These are phyloP conservation scores for Rhizopus delemar DNA, from an alignment of 371 early-diverging fungal genomes.

Conservation along the genomic window DNA sequence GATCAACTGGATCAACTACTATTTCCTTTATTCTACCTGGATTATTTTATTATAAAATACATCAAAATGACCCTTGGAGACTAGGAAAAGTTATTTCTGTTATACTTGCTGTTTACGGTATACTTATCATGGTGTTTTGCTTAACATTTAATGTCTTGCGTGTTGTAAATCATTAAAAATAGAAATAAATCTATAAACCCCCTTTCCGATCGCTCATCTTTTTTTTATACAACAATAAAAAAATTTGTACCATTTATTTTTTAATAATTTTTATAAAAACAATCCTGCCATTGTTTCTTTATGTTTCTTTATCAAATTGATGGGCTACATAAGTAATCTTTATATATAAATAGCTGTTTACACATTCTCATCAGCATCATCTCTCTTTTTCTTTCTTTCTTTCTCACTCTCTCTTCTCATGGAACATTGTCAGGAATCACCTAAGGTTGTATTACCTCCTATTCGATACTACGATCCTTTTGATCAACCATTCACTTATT, in stretches of 20 bases:
- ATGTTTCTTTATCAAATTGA: no score
- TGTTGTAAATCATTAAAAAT: conserved; percentile 5
- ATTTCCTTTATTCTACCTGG: conserved; percentile 98
- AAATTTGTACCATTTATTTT: no score
- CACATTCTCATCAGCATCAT: background rate
- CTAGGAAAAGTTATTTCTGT: conserved; percentile 54
- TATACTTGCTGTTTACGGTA: conserved; percentile 58
- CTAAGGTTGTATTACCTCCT: background rate
- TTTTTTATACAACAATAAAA: no score
- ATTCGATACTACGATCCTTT: conserved; percentile 2
- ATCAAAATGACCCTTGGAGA: conserved; percentile 62
- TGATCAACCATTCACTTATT: background rate
- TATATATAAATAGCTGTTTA: no score
- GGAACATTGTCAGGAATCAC: background rate
- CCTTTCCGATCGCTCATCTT: no score
- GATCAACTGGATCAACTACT: conserved; percentile 97
- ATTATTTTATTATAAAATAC: conserved; percentile 89
- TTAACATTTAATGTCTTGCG: conserved; percentile 53
- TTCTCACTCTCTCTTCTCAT: background rate
- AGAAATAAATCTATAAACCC: background rate
- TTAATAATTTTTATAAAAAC: no score
- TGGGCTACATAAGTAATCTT: no score
- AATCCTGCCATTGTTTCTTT: no score
- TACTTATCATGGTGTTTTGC: conserved; percentile 64
- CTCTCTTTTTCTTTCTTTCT: conserved; percentile 2